Evolutionary conservation across 192 early-diverging fungal species (phyloP).

Genomic region (Tieghemiomyces parasiticus): DNA sequence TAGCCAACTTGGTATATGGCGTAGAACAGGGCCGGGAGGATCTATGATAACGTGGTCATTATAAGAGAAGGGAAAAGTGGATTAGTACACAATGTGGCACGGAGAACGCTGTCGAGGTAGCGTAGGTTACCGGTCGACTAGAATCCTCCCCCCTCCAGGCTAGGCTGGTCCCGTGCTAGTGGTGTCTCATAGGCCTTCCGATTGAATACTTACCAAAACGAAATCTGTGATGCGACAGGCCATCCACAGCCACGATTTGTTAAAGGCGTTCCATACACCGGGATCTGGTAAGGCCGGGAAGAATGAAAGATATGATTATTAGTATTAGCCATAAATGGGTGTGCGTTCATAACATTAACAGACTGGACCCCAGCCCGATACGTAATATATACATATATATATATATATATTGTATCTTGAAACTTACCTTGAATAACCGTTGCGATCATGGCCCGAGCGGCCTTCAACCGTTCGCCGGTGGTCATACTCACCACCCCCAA

Average conservation of each 20-base stretch:
- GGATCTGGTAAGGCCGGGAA: not conserved
- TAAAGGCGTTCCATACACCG: conserved; percentile 6
- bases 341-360: not conserved
- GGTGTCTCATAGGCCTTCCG: too few species aligned
- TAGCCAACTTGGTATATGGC: conserved; percentile 6
- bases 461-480: not conserved
- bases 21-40: not conserved
- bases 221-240: conserved; percentile 4
- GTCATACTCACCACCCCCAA: not conserved
- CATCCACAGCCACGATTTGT: not conserved
- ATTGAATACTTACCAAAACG: not conserved
- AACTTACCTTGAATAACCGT: not conserved
- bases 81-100: not conserved
- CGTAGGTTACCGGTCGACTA: not conserved
- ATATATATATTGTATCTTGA: not conserved
- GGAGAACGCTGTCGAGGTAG: not conserved
- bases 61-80: not conserved
- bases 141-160: not conserved
- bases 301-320: not conserved
- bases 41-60: not conserved
- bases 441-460: not conserved
- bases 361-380: not conserved
- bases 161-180: not conserved
- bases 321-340: not conserved
- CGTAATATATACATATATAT: not conserved